Base-by-base conservation (phyloP, 306 rosid species). In the Quercus parvula region DNA sequence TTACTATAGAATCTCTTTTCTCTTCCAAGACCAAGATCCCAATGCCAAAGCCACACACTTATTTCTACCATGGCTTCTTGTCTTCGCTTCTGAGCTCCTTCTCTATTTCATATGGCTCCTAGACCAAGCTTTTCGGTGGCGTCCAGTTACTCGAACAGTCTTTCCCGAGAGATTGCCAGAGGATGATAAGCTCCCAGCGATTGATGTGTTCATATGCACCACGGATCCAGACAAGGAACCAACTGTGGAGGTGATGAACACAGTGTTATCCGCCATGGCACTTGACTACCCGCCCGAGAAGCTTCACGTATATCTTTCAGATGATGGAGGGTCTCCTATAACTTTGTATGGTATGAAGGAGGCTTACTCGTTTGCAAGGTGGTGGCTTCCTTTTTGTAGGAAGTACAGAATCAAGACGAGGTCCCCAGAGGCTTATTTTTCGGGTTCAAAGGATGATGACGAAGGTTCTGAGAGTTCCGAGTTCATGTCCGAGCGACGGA, bases 141-240 rank as follows among this genome's bases (percentile, higher is more conserved):
- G 82, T 55, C 92, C 90, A 0, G 78, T 91, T 30, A 77, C 88
- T 1, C 74, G 94, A 19, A 74, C 85, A 2, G 90, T 85, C 41
- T 90, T 88, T n/a, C 90, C 88, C 0, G 89, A 90, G 51, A 85
- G 92, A 41, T 25, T 94, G 67, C 92, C 97, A 0, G 77, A 69
- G 7, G 85, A 93, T 58, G 82, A 75, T 17, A 86, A 86, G 73
- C 87, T 91, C 56, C 98, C 93, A 0, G 76, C 78, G 0, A 66
- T 94, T 20, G 92, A 94, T 44, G 91, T 94, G 46, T 91, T 94
- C 78, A 80, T 91, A 76, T 91, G 92, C 84, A 94, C 94, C 2
- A 84, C 89, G 25, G 97, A 94, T 74, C 90, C 91, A 15, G 76
- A 75, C 7, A 92, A 77, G 77, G 98, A 94, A 75, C 98, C 98